A percentile compares a stretch with the other conserved stretches of the same genome.
Evolutionary conservation across 2,329 filamentous ascomycete species (phyloP).

Genomic region (Geosmithia flava): DNA sequence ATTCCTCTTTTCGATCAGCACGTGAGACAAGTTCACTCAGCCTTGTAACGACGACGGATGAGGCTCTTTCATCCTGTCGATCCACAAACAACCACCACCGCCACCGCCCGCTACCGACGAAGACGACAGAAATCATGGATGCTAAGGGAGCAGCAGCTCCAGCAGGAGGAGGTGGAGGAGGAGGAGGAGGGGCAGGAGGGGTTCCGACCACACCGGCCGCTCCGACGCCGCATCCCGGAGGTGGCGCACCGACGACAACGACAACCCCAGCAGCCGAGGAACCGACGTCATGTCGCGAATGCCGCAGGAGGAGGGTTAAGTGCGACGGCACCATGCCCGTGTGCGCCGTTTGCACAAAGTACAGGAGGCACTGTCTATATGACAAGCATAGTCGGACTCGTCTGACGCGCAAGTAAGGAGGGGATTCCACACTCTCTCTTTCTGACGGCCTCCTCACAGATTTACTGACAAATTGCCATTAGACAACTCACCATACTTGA

Average conservation of each 20-base stretch:
- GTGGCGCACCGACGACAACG: background rate
- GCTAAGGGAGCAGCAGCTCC: too few relatives aligned
- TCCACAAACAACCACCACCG: too few relatives aligned
- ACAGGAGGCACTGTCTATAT: constrained; percentile 1
- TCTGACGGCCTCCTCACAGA: background rate
- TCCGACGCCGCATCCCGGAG: background rate
- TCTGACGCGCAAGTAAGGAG: constrained; percentile 1
- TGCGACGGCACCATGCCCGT: constrained; percentile 1
- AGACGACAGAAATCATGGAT: too few relatives aligned
- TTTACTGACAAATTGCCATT: background rate
- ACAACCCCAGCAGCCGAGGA: background rate
- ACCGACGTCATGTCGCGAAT: constrained; percentile 2
- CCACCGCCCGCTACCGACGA: too few relatives aligned
- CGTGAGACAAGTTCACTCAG: too few relatives aligned
- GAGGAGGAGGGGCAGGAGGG: background rate
- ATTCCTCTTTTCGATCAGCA: too few relatives aligned
- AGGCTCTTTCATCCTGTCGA: too few relatives aligned
- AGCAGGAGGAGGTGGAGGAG: too few relatives aligned
- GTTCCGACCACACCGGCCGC: background rate
- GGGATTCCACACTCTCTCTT: background rate
- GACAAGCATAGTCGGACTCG: constrained; percentile 3
- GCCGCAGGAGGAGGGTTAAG: background rate
- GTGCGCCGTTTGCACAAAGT: constrained; percentile 1
- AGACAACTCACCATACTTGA: constrained; percentile 9
- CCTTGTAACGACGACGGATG: too few relatives aligned